Base-by-base conservation (phyloP, 148 eudicot genomes). In the Cornus kousa region DNA sequence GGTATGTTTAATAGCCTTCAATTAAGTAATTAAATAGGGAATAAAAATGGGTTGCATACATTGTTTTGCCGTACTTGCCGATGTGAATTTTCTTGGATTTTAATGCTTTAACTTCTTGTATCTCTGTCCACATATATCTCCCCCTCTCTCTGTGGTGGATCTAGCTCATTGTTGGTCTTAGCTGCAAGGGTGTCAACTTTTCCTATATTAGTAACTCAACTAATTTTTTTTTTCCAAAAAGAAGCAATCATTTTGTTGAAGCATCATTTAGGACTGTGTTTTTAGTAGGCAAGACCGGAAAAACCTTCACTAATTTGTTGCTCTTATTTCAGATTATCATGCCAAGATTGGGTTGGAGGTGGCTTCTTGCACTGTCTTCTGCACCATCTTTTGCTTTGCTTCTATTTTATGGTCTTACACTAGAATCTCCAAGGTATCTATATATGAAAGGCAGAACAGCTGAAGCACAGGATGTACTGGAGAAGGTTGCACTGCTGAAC, bases 281-380 rank as follows among this genome's bases (percentile, higher is more conserved):
- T 8, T 2, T 1, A 6, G 35, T 57, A 7, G 46, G 77, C 60
- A 11, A 39, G 60, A 53, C 17, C 1, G 19, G 59, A 53, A 59
- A 59, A 60, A 74, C 16, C 32, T 59, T 59, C 43, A 40, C 67
- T 14, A 62, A 17, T 78, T 37, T 22, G n/a, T 40, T 14, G 9
- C 67, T 60, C 65, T 48, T 57, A 7, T 70, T 76, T 67, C 81
- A 88, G 90, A 82, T 79, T 78, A 39, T 88, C 72, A 82, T 88
- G 88, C 90, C 90, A 43, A 82, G 81, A 64, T 79, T 85, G 20
- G 85, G 83, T 69, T 88, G 88, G 90, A 86, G 90, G 74, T 86
- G 88, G 90, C 73, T 88, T 7, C 81, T 88, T 60, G 87, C 72
- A 73, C 73, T 87, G 48, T 85, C 88, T 23, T 68, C 82, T 46